A percentile compares a stretch with the other conserved stretches of the same genome.
These are phyloP conservation scores for Daedalea quercina DNA, from an alignment of 768 basidiomycete species.

Conservation along the genomic window DNA sequence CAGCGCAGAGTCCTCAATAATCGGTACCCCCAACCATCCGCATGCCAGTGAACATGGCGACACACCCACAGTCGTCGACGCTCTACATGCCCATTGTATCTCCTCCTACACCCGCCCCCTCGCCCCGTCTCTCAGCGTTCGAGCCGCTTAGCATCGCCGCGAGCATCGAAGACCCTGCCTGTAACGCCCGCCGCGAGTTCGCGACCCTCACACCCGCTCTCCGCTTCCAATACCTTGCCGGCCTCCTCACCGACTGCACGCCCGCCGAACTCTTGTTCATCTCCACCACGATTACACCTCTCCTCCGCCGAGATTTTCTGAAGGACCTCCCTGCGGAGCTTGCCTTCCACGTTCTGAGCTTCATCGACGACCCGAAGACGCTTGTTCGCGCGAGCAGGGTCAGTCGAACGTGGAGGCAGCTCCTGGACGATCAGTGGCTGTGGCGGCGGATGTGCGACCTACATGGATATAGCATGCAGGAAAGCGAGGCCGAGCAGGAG, in stretches of 20 bases:
- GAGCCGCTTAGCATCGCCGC: conserved; percentile 6
- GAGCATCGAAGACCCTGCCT: conserved; percentile 17
- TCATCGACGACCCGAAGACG: conserved; percentile 67
- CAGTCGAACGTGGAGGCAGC: conserved; percentile 59
- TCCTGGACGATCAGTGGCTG: conserved; percentile 68
- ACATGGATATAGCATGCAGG: conserved; percentile 36
- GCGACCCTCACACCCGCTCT: conserved; percentile 29
- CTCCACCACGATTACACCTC: conserved; percentile 54
- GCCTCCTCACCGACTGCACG: conserved; percentile 47
- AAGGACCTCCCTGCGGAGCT: conserved; percentile 48
- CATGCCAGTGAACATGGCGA: too few species aligned
- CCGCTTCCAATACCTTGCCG: conserved; percentile 45
- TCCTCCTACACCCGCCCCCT: conserved; percentile 59
- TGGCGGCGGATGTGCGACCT: conserved; percentile 73
- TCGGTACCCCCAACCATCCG: too few species aligned
- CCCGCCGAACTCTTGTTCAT: conserved; percentile 60
- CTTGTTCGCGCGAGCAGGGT: conserved; percentile 68
- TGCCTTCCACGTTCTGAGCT: conserved; percentile 65
- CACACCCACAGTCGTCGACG: conserved; percentile 19
- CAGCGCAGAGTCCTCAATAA: too few species aligned
- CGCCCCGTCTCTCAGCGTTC: conserved; percentile 33
- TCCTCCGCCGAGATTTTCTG: conserved; percentile 58
- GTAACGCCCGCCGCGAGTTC: conserved; percentile 27
- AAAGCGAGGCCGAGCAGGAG: neutral
- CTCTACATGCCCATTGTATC: conserved; percentile 49